A percentile compares a stretch with the other conserved stretches of the same genome.
phyloP scores from a whole-genome alignment of 495 filamentous ascomycete species.

The Tuber brumale region DNA sequence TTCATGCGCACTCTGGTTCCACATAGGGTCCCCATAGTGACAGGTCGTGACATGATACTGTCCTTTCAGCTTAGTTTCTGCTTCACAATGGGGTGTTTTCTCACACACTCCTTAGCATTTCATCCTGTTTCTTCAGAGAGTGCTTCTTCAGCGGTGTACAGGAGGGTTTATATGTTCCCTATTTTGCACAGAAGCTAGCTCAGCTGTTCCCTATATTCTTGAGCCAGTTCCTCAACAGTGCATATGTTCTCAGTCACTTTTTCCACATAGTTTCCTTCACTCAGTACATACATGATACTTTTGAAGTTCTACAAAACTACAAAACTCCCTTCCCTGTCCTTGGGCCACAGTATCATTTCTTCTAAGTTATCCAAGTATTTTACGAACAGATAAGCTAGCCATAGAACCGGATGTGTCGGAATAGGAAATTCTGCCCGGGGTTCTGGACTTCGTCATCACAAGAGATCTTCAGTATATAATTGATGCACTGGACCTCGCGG shows the following conservation, averaged over 20 bases:
- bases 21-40: too few relatives aligned
- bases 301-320: neutral
- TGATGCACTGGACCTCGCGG: neutral
- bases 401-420: neutral
- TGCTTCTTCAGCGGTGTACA: neutral
- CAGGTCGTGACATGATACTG: neutral
- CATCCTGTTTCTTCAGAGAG: neutral
- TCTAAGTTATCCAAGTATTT: neutral
- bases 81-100: neutral
- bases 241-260: neutral
- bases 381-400: neutral
- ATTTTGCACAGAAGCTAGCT: neutral
- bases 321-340: neutral
- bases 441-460: too few relatives aligned
- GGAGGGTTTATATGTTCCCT: too few relatives aligned
- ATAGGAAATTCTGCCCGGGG: too few relatives aligned
- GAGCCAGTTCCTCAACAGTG: neutral
- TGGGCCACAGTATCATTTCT: neutral
- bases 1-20: neutral
- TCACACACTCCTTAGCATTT: neutral
- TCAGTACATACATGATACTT: neutral
- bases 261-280: neutral
- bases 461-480: neutral
- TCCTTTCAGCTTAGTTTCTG: neutral
- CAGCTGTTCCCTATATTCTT: neutral